phyloP scores from a whole-genome alignment of 495 filamentous ascomycete genomes.

The Penicillium bialowiezense region DNA sequence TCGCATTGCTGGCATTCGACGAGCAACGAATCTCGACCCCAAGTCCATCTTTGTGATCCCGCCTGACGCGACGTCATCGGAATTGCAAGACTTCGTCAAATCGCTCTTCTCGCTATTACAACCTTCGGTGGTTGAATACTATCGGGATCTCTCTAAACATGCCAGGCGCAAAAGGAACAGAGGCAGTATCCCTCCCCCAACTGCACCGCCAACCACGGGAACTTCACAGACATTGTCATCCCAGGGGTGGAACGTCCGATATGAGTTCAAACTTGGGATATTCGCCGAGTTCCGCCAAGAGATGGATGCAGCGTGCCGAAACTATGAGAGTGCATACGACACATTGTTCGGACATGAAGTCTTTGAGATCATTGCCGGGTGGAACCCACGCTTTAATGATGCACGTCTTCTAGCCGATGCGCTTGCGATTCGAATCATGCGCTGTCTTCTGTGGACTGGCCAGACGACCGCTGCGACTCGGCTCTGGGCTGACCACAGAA shows the following conservation, averaged over 20 bases:
- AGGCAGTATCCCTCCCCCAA: conserved; percentile 71
- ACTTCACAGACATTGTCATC: conserved; percentile 80
- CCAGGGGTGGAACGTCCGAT: conserved; percentile 85
- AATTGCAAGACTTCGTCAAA: conserved; percentile 62
- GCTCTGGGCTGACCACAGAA: conserved; percentile 71
- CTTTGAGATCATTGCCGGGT: conserved; percentile 81
- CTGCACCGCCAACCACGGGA: conserved; percentile 76
- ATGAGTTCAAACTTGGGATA: conserved; percentile 87
- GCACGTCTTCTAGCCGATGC: conserved; percentile 76
- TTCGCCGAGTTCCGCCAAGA: conserved; percentile 90
- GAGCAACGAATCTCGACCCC: conserved; percentile 72
- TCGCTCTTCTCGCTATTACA: conserved; percentile 59
- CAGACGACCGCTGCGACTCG: conserved; percentile 71
- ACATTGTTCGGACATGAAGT: conserved; percentile 74
- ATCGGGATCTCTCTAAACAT: conserved; percentile 87
- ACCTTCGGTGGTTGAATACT: conserved; percentile 72
- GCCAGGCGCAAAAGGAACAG: conserved; percentile 76
- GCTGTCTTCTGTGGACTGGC: conserved; percentile 74
- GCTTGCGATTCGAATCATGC: conserved; percentile 71
- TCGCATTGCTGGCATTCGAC: conserved; percentile 69
- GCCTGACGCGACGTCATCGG: conserved; percentile 56
- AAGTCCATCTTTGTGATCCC: conserved; percentile 78
- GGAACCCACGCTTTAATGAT: conserved; percentile 84
- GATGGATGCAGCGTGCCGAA: conserved; percentile 77
- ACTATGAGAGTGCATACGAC: conserved; percentile 83